Conservation (phyloP, 805 yeast species). For the Barnettozyma wickerhamii region DNA sequence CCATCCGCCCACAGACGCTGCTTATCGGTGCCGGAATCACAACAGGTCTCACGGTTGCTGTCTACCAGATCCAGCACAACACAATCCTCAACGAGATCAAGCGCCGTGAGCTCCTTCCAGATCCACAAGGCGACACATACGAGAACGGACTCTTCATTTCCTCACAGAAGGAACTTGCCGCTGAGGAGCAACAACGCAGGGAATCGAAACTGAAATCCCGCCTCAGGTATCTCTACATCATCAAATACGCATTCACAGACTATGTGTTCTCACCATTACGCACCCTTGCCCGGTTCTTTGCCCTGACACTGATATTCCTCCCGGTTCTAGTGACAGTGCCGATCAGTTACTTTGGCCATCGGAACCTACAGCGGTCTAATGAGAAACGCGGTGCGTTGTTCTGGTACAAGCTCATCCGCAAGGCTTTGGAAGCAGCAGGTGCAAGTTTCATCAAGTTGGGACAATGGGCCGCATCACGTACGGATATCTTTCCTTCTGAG, state of each 20-base stretch:
- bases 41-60: no score
- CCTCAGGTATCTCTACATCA: conserved; percentile 31
- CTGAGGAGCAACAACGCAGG: conserved; percentile 34
- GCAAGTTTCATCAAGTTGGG: conserved; percentile 91
- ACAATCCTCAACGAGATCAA: conserved; percentile 5
- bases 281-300: conserved; percentile 64
- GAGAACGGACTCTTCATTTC: conserved; percentile 62
- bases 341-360: conserved; percentile 33
- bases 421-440: conserved; percentile 79
- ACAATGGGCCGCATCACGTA: conserved; percentile 98
- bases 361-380: conserved; percentile 21
- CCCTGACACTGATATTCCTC: conserved; percentile 58
- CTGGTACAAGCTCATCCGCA: conserved; percentile 68
- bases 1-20: no score
- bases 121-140: conserved; percentile 53
- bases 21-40: no score
- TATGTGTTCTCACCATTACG: conserved; percentile 63
- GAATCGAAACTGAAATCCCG: conserved; percentile 15
- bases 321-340: conserved; percentile 73
- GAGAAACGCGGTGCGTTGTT: conserved; percentile 57
- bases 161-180: conserved; percentile 51
- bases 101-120: conserved; percentile 28
- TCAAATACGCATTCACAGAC: conserved; percentile 45
- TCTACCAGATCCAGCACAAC: background rate
- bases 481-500: conserved; percentile 81